Evolutionary conservation across 2,329 filamentous ascomycete species (phyloP).

Genomic region (Tolypocladium paradoxum): DNA sequence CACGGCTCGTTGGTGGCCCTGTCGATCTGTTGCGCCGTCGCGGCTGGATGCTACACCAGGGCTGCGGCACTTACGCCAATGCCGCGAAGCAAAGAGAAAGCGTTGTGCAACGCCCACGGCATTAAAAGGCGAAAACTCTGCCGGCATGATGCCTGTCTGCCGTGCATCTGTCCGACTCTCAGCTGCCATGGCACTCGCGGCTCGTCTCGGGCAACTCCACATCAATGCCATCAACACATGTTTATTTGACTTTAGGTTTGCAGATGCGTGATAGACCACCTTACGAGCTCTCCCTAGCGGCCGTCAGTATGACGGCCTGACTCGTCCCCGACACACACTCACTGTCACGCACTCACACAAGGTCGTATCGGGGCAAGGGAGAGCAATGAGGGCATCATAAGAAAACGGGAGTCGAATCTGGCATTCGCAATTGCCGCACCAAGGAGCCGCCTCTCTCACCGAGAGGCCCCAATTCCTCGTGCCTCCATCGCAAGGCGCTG

Average conservation of each 20-base stretch:
- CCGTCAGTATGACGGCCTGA: not conserved
- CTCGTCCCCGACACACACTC: not conserved
- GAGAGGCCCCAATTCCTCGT: not conserved
- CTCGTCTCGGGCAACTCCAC: not conserved
- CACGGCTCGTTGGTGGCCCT: not conserved
- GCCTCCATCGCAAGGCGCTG: not conserved
- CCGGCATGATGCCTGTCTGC: not conserved
- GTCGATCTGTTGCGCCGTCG: too few species aligned
- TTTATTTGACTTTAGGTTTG: not conserved
- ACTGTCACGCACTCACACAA: not conserved
- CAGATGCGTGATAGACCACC: not conserved
- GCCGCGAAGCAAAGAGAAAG: not conserved
- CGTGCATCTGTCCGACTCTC: not conserved
- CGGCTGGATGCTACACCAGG: not conserved
- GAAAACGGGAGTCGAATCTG: not conserved
- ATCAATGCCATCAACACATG: not conserved
- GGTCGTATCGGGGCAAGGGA: conserved; percentile 1
- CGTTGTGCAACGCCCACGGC: not conserved
- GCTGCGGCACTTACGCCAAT: not conserved
- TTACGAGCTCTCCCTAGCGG: not conserved
- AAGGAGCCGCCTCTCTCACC: not conserved
- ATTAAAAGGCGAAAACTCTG: not conserved
- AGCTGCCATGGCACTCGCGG: not conserved
- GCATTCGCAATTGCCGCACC: not conserved
- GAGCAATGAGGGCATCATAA: not conserved